A percentile compares a stretch with the other conserved stretches of the same genome.
These are phyloP conservation scores for Gilbertella persicaria DNA, from an alignment of 371 early-diverging fungal genomes.

Conservation along the genomic window DNA sequence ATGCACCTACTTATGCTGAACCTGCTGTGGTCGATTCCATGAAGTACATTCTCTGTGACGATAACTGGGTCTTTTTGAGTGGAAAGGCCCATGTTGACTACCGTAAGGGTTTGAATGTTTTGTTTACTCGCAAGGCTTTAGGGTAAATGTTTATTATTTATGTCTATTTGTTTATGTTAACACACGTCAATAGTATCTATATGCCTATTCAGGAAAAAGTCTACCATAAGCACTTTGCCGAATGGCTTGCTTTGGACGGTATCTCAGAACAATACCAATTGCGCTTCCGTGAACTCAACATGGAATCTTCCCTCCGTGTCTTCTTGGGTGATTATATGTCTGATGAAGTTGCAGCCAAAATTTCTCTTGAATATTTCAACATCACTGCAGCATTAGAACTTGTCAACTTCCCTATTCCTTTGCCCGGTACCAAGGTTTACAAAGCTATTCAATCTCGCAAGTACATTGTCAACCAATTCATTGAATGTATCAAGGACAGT, in stretches of 20 bases:
- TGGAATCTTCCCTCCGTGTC: conserved; percentile 55
- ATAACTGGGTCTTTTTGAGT: conserved; percentile 55
- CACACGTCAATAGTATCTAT: conserved; percentile 33
- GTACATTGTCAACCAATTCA: conserved; percentile 52
- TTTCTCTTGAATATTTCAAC: conserved; percentile 52
- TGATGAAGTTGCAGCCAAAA: conserved; percentile 41
- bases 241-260: conserved; percentile 48
- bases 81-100: conserved; percentile 55
- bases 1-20: conserved; percentile 45
- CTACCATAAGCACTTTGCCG: conserved; percentile 44
- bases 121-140: conserved; percentile 52
- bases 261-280: conserved; percentile 40
- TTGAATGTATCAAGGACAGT: conserved; percentile 42
- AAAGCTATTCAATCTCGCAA: conserved; percentile 56
- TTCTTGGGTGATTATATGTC: conserved; percentile 54
- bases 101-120: conserved; percentile 49
- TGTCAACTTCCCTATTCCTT: conserved; percentile 58
- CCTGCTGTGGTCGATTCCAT: conserved; percentile 54
- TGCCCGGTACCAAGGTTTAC: conserved; percentile 59
- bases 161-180: not conserved
- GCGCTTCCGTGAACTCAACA: conserved; percentile 55
- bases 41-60: conserved; percentile 49
- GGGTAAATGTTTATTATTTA: conserved; percentile 30
- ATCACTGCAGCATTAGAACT: conserved; percentile 59
- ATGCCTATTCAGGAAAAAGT: conserved; percentile 52